These are phyloP conservation scores for Zoysia japonica DNA, from an alignment of 176 grass and related monocot genomes.

Conservation along the genomic window DNA sequence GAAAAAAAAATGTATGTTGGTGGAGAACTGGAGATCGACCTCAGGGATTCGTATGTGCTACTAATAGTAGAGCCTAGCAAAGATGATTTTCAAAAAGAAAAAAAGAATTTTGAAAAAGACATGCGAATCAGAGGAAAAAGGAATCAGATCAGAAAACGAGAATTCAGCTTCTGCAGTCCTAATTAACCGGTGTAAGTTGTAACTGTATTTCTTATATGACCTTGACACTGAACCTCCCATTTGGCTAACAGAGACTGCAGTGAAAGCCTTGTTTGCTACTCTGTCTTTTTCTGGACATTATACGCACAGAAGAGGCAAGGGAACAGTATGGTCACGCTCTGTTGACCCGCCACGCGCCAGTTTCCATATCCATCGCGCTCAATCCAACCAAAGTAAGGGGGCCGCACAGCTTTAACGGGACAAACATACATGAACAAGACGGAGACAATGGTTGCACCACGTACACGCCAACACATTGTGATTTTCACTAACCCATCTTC, in stretches of 20 bases:
- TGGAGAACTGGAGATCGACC: not conserved
- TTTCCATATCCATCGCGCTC: not conserved
- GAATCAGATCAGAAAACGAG: not conserved
- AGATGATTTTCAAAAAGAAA: not conserved
- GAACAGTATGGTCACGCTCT: slow-evolving; percentile 19
- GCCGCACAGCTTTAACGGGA: not conserved
- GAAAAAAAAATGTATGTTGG: not conserved
- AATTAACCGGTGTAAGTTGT: not conserved
- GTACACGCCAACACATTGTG: not conserved
- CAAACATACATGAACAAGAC: not conserved
- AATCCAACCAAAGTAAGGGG: not conserved
- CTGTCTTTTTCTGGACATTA: slow-evolving; percentile 28
- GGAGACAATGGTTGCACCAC: not conserved
- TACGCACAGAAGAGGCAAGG: not conserved
- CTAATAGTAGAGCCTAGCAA: not conserved
- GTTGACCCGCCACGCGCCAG: slow-evolving; percentile 15
- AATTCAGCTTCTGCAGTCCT: not conserved
- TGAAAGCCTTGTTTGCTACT: not conserved
- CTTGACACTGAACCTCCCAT: not conserved
- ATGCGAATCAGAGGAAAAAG: not conserved
- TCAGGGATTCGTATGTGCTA: not conserved
- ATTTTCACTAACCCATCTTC: not conserved
- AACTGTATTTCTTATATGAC: not conserved
- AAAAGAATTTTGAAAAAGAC: too few relatives aligned
- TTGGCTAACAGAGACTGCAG: not conserved